phyloP scores from a whole-genome alignment of 805 yeast genomes.

The Yamadazyma phyllophila region DNA sequence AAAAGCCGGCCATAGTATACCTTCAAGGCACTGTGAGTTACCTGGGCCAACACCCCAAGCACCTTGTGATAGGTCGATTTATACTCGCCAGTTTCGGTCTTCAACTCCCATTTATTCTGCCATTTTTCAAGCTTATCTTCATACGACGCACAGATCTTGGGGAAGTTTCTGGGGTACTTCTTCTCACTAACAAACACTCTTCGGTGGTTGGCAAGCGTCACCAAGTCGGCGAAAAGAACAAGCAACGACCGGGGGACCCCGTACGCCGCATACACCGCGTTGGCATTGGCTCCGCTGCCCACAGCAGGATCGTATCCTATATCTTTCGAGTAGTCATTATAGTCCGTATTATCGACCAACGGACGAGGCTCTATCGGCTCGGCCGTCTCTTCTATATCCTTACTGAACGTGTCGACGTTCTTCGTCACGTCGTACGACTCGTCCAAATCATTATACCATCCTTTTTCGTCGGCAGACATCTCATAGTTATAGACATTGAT shows the following conservation, averaged over 20 bases:
- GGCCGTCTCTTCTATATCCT: neutral
- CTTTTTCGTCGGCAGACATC: constrained; percentile 33
- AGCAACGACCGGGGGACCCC: constrained; percentile 50
- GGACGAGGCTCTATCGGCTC: neutral
- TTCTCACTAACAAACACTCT: constrained; percentile 40
- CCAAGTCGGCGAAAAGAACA: constrained; percentile 44
- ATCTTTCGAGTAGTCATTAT: constrained; percentile 12
- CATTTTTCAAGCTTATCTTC: constrained; percentile 50
- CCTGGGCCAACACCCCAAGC: constrained; percentile 32
- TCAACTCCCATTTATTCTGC: constrained; percentile 33
- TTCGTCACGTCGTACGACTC: constrained; percentile 33
- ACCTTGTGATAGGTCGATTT: constrained; percentile 40
- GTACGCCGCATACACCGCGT: constrained; percentile 38
- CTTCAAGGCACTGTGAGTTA: constrained; percentile 43
- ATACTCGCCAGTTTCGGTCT: constrained; percentile 19
- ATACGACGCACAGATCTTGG: constrained; percentile 52
- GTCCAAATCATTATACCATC: constrained; percentile 42
- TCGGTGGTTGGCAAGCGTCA: constrained; percentile 51
- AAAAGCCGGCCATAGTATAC: constrained; percentile 47
- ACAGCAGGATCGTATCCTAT: constrained; percentile 5
- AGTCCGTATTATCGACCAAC: constrained; percentile 9
- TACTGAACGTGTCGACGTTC: neutral
- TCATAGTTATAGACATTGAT: constrained; percentile 47
- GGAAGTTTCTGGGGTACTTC: constrained; percentile 52
- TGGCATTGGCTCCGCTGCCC: neutral